Conservation (phyloP, 208 protist species). For the Crithidia thermophila region DNA sequence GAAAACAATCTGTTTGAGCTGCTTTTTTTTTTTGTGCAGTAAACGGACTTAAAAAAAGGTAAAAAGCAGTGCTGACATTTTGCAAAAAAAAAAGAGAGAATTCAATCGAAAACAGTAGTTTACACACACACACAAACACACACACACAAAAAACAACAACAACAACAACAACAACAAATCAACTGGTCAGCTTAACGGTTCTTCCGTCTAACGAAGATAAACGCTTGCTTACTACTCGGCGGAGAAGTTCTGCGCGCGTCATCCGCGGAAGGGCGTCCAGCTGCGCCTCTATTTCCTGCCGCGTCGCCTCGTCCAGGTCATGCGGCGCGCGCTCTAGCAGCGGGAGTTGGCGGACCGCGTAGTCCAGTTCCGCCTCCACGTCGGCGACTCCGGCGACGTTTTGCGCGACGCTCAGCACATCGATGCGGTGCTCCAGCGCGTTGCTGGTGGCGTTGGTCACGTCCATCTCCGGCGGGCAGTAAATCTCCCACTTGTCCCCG, state of each 20-base stretch:
- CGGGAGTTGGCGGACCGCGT: conserved; percentile 7
- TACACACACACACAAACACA: no score
- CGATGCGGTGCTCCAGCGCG: conserved; percentile 2
- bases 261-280: not conserved
- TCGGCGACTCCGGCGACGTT: not conserved
- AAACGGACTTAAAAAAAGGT: not conserved
- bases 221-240: not conserved
- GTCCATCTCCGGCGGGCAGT: conserved; percentile 23
- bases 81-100: not conserved
- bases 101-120: no score
- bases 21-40: not conserved
- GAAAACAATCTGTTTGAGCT: not conserved
- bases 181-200: not conserved
- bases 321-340: not conserved
- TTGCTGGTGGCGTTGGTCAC: not conserved
- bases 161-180: not conserved
- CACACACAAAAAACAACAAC: not conserved
- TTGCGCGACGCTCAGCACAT: not conserved
- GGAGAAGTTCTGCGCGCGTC: not conserved
- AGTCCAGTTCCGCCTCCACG: conserved; percentile 12
- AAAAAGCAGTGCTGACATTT: not conserved
- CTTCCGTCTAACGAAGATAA: no score
- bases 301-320: not conserved
- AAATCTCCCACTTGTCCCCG: conserved; percentile 52
- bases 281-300: not conserved